Percentiles rank a stretch among this genome's conserved stretches.
phyloP scores from a whole-genome alignment of 2,329 filamentous ascomycete genomes.

The Microdochium paspali region DNA sequence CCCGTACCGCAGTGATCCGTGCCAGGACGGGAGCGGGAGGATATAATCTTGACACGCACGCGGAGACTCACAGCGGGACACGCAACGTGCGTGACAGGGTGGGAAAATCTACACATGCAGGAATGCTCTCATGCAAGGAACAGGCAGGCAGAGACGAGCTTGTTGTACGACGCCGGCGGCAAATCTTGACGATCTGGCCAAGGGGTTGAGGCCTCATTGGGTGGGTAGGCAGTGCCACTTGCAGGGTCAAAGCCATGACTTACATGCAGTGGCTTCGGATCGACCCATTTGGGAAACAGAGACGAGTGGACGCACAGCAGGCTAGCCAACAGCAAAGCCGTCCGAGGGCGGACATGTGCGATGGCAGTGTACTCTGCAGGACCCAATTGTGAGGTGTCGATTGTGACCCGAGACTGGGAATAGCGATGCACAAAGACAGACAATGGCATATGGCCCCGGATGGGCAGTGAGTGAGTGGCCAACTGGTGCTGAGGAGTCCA shows the following conservation, averaged over 20 bases:
- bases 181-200: background rate
- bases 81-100: background rate
- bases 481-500: background rate
- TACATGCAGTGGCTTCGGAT: background rate
- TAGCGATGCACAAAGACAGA: background rate
- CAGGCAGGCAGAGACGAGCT: background rate
- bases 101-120: background rate
- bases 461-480: background rate
- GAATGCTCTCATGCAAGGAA: background rate
- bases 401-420: background rate
- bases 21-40: background rate
- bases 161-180: background rate
- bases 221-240: background rate
- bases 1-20: background rate
- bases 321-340: background rate
- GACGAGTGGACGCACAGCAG: background rate
- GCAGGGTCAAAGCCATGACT: background rate
- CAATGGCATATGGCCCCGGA: too few relatives aligned
- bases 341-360: background rate
- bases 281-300: background rate
- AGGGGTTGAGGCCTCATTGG: background rate
- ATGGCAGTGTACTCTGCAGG: background rate
- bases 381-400: background rate
- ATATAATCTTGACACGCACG: too few relatives aligned
- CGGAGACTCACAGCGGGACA: too few relatives aligned